phyloP scores from a whole-genome alignment of 257 asterid genomes.

The Plectranthus barbatus region DNA sequence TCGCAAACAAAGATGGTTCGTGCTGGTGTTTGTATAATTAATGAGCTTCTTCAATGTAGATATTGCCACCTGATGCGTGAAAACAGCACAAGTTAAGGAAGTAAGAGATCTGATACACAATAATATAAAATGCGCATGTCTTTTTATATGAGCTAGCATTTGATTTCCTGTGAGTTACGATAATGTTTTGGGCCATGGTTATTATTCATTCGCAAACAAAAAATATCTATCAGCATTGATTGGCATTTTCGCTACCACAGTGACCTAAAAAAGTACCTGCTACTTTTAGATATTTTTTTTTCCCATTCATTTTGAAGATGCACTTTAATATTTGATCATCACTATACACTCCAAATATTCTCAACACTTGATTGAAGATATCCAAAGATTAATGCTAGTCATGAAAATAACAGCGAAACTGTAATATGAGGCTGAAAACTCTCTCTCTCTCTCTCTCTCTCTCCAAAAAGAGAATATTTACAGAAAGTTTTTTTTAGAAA shows the following conservation, averaged over 20 bases:
- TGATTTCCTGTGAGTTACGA: neutral
- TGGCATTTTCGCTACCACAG: conserved; percentile 29
- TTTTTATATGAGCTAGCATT: neutral
- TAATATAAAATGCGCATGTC: conserved; percentile 18
- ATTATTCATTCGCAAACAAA: conserved; percentile 16
- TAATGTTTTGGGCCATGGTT: conserved; percentile 33
- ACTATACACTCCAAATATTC: too few species aligned
- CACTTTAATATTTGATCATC: conserved; percentile 20
- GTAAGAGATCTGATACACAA: neutral
- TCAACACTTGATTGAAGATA: too few species aligned
- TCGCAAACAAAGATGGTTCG: neutral
- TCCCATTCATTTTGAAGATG: neutral
- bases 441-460: neutral
- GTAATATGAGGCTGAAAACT: neutral
- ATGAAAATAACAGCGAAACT: neutral
- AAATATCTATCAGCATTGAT: conserved; percentile 37
- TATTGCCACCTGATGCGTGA: conserved; percentile 19
- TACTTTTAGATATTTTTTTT: conserved; percentile 22
- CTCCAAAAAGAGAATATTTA: neutral
- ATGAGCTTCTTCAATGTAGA: neutral
- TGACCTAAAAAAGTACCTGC: conserved; percentile 4
- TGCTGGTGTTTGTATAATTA: neutral
- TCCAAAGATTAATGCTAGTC: too few species aligned
- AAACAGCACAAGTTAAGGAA: conserved; percentile 5
- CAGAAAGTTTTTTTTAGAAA: conserved; percentile 20